Conservation (phyloP, 805 yeast species). For the Cyberlindnera nakhonratchasimensis region DNA sequence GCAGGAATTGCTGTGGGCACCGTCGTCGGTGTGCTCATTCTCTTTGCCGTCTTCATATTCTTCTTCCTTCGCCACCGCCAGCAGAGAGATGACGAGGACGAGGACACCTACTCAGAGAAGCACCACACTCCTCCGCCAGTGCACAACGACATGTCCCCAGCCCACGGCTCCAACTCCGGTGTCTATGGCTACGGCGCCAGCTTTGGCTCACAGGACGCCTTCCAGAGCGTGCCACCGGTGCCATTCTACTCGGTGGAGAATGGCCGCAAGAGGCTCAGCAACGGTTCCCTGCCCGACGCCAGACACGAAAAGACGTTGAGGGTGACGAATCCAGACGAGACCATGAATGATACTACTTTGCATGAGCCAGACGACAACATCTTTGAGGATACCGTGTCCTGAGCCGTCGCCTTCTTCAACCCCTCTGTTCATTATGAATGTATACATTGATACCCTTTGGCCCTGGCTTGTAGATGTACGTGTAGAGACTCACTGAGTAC, state of each 20-base stretch:
- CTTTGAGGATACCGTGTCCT: slow-evolving; percentile 4
- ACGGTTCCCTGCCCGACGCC: slow-evolving; percentile 54
- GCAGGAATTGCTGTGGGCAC: slow-evolving; percentile 61
- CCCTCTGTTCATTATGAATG: background rate
- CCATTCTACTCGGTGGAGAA: slow-evolving; percentile 21
- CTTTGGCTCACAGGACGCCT: slow-evolving; percentile 11
- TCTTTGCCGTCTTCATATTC: slow-evolving; percentile 26
- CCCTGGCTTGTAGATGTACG: too few species aligned
- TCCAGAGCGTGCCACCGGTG: slow-evolving; percentile 17
- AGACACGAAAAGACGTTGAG: slow-evolving; percentile 43
- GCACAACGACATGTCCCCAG: slow-evolving; percentile 15
- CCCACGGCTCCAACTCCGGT: background rate
- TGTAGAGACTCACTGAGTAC: too few species aligned
- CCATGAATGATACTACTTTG: slow-evolving; percentile 18
- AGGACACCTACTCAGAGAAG: slow-evolving; percentile 16
- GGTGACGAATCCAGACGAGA: slow-evolving; percentile 45
- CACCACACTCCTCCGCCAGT: slow-evolving; percentile 13
- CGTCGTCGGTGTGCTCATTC: slow-evolving; percentile 42
- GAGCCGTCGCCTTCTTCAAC: background rate
- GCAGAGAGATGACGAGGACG: slow-evolving; percentile 17
- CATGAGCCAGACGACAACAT: slow-evolving; percentile 16
- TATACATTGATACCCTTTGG: background rate
- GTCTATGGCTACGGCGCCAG: slow-evolving; percentile 7
- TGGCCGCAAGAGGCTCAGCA: slow-evolving; percentile 49
- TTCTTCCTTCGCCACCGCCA: slow-evolving; percentile 20